phyloP scores from a whole-genome alignment of 495 filamentous ascomycete species.

The Thermochaetoides thermophila region DNA sequence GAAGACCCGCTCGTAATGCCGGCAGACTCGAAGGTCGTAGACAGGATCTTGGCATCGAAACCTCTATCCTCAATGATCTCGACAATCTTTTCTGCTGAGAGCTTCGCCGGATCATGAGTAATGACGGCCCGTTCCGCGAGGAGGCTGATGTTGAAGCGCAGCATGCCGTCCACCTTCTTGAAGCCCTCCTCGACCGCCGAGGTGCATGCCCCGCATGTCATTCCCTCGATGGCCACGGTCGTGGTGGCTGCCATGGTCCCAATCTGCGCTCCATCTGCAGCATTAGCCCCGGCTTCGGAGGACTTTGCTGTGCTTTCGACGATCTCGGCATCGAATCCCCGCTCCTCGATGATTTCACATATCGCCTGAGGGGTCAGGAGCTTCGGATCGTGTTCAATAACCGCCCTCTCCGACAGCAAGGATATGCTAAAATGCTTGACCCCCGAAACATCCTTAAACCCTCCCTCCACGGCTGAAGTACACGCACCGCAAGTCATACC shows the following conservation, averaged over 20 bases:
- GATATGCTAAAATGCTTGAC: conserved; percentile 85
- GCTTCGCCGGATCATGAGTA: conserved; percentile 55
- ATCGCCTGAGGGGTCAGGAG: conserved; percentile 58
- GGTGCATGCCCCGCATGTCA: conserved; percentile 95
- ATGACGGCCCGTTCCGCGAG: conserved; percentile 85
- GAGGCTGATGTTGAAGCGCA: conserved; percentile 87
- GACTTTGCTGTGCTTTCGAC: conserved; percentile 35
- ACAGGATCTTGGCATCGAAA: conserved; percentile 76
- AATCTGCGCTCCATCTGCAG: conserved; percentile 14
- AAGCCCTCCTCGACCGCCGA: conserved; percentile 77
- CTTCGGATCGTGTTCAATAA: conserved; percentile 65
- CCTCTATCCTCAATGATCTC: conserved; percentile 85
- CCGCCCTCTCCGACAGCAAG: conserved; percentile 78
- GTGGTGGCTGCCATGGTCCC: conserved; percentile 41
- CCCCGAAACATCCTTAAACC: conserved; percentile 62
- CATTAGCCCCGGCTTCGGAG: conserved; percentile 18
- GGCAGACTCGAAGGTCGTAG: conserved; percentile 32
- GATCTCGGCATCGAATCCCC: conserved; percentile 82
- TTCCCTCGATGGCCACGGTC: conserved; percentile 82
- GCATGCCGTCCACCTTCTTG: conserved; percentile 53
- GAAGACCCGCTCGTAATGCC: conserved; percentile 35
- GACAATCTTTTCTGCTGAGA: conserved; percentile 59
- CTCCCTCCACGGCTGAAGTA: conserved; percentile 76
- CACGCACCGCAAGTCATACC: conserved; percentile 98
- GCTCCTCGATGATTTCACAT: conserved; percentile 69